Conservation (phyloP, 108 stramenopile genomes). For the Conticribra weissflogii region DNA sequence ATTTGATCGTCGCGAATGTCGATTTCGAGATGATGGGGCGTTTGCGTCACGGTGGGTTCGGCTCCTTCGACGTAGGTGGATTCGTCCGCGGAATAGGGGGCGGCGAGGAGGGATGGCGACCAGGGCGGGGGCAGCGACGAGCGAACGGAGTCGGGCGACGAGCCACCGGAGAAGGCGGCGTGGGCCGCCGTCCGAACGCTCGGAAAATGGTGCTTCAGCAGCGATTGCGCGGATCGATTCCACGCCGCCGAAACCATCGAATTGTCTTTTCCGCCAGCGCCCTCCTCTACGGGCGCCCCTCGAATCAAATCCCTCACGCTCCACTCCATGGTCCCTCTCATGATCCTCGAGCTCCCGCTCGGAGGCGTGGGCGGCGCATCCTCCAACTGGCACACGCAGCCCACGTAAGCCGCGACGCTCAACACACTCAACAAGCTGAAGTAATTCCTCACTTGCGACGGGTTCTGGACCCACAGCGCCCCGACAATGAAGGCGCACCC, state of each 20-base stretch:
- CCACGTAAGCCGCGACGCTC: conserved; percentile 70
- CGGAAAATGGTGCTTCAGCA: conserved; percentile 22
- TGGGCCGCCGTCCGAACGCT: too few relatives aligned
- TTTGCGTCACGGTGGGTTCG: conserved; percentile 76
- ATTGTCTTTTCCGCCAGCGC: neutral
- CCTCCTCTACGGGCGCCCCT: conserved; percentile 22
- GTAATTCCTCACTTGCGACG: conserved; percentile 67
- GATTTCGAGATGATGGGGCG: conserved; percentile 80
- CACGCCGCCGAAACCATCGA: neutral
- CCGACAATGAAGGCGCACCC: conserved; percentile 86
- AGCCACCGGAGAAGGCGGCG: neutral
- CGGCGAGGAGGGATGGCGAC: conserved; percentile 15
- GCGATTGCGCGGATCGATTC: conserved; percentile 24
- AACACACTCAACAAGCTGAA: conserved; percentile 74
- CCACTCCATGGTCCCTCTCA: conserved; percentile 48
- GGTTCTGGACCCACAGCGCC: conserved; percentile 61
- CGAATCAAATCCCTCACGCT: conserved; percentile 39
- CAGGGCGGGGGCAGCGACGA: neutral
- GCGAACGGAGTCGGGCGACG: neutral
- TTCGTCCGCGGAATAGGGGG: conserved; percentile 39
- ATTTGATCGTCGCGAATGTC: conserved; percentile 89
- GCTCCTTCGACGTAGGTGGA: conserved; percentile 51
- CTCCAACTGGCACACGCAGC: conserved; percentile 76
- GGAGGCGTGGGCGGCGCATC: conserved; percentile 91
- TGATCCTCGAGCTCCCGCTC: conserved; percentile 67